Evolutionary conservation across 169 alveolate genomes (phyloP).

Genomic region (Plasmodium blacklocki): DNA sequence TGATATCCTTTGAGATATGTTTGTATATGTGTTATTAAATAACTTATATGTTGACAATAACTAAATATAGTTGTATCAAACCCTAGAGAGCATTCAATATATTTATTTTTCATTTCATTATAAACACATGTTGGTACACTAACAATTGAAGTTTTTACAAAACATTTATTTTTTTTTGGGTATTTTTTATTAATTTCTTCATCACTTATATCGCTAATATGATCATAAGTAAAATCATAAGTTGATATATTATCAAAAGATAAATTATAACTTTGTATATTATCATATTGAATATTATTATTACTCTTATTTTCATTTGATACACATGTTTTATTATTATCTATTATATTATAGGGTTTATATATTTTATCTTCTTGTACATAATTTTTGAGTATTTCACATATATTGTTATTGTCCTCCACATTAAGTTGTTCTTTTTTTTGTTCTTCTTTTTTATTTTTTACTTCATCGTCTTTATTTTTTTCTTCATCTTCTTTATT

Average conservation of each 20-base stretch:
- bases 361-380: no score
- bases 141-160: constrained; percentile 85
- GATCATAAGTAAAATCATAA: constrained; percentile 20
- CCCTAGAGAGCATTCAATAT: constrained; percentile 95
- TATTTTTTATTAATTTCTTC: constrained; percentile 43
- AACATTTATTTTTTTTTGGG: constrained; percentile 54
- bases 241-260: background rate
- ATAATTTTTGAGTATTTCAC: no score
- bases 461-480: background rate
- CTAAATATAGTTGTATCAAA: constrained; percentile 96
- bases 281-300: no score
- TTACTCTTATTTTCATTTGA: background rate
- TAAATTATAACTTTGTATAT: no score
- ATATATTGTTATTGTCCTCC: background rate
- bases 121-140: constrained; percentile 97
- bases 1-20: constrained; percentile 92
- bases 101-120: constrained; percentile 94
- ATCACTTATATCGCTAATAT: constrained; percentile 58
- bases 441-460: background rate
- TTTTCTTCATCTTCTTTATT: background rate
- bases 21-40: constrained; percentile 88
- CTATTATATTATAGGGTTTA: no score
- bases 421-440: background rate
- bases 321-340: no score
- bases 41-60: constrained; percentile 93